phyloP scores from a whole-genome alignment of 441 rosid genomes.

The Erodium chrysanthum region DNA sequence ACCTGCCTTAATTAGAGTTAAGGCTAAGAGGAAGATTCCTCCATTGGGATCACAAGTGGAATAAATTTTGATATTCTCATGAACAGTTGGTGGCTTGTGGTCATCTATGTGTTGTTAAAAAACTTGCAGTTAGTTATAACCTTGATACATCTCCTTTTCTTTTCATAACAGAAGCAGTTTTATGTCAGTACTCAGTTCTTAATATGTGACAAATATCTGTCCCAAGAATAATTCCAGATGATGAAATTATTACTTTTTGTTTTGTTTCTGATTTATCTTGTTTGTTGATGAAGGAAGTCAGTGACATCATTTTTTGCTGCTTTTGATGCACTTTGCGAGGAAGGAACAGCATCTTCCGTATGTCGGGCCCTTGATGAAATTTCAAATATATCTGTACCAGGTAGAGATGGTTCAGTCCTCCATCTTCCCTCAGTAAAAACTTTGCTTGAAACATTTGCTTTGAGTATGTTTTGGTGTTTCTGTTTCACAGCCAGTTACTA shows the following conservation, averaged over 20 bases:
- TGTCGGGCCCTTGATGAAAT: constrained; percentile 83
- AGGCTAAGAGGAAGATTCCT: background rate
- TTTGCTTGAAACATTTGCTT: background rate
- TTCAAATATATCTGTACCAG: constrained; percentile 83
- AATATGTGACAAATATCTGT: background rate
- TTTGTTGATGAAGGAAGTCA: constrained; percentile 61
- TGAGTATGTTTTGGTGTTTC: background rate
- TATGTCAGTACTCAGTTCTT: background rate
- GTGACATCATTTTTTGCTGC: constrained; percentile 68
- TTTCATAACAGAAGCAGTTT: constrained; percentile 5
- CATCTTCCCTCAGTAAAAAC: background rate
- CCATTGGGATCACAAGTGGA: constrained; percentile 3
- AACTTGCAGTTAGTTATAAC: background rate
- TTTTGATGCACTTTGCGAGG: constrained; percentile 83
- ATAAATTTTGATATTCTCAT: background rate
- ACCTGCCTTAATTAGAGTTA: background rate
- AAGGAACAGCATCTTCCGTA: constrained; percentile 82
- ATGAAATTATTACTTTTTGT: background rate
- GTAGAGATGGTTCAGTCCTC: constrained; percentile 25
- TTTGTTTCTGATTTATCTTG: constrained; percentile 21
- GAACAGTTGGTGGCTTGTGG: background rate
- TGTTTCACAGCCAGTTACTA: background rate
- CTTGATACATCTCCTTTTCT: background rate
- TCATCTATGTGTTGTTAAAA: background rate
- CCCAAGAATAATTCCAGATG: constrained; percentile 2